Base-by-base conservation (phyloP, 2,329 filamentous ascomycete genomes). In the Mycosphaerelloides madeirae region DNA sequence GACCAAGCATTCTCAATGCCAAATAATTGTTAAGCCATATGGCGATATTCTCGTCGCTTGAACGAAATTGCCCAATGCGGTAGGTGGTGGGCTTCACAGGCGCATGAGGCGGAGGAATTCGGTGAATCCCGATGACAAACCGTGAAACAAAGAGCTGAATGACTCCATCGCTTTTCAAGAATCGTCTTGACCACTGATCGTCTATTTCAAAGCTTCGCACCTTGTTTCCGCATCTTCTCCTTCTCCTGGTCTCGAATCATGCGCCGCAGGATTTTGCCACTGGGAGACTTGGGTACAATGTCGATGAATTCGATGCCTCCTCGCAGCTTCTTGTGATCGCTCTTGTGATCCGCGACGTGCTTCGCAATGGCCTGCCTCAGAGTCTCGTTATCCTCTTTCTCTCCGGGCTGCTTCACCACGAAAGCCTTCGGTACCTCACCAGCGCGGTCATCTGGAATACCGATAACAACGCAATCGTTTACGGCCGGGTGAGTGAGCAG, bases 381-480 rank as follows among this genome's bases (percentile, higher is more conserved):
- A 28, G 70, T 63, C 1, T 70, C 70, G 41, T 81, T 76, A 41
- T 59, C 70, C 31, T 76, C 72, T 52, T 82, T 29, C 35, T 55
- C 46, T 9, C 60, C 69, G 0, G 74, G 61, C 0, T 75, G 73
- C 62, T 81, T 82, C 46, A 82, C 79, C 3, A 83, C 73, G 49
- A 79, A 81, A 0, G 80, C 80, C 60, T 82, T 83, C 15, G 80
- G 80, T 0, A 82, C 67, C 55, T 83, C 80, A 20, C 80, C 80
- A 1, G 80, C 75, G 5, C 69, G 63, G 6, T 79, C 78, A 46
- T 83, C 80, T 0, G 81, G 84, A 1, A 89, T 72, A 12, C 83
- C 82, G 52, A 93, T 87, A 6, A 94, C 86, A 12, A 87, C 81
- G 54, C 81, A 85, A 65, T 94, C 87, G 33, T 80, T 79, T n/a